Percentiles rank a stretch among this genome's conserved stretches.
Conservation (phyloP, 2,329 filamentous ascomycete species). For the Pseudogymnoascus sp. region DNA sequence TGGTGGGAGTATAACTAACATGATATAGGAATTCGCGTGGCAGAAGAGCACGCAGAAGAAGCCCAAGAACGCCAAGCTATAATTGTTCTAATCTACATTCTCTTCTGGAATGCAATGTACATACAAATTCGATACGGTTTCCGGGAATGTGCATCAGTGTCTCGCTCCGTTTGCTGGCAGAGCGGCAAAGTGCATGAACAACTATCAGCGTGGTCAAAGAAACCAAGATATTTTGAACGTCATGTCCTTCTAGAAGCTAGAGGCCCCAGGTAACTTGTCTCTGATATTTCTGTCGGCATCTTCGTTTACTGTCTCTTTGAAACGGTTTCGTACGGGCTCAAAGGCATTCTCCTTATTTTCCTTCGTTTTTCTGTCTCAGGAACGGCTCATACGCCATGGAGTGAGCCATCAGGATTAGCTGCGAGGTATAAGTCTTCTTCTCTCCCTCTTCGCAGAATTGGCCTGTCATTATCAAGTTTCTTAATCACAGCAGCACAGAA, state of each 20-base stretch:
- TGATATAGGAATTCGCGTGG: conserved; percentile 25
- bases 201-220: neutral
- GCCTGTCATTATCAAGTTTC: neutral
- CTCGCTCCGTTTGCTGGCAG: neutral
- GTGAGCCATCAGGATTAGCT: neutral
- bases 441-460: neutral
- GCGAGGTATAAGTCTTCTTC: neutral
- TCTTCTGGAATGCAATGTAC: neutral
- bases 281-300: neutral
- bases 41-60: conserved; percentile 25
- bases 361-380: conserved; percentile 1
- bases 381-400: neutral
- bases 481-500: neutral
- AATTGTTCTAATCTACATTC: neutral
- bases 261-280: neutral
- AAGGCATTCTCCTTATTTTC: conserved; percentile 1
- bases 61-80: conserved; percentile 14
- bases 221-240: neutral
- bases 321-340: neutral
- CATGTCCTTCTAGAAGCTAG: neutral
- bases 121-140: neutral
- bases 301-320: neutral
- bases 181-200: conserved; percentile 1
- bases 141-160: neutral
- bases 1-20: conserved; percentile 1